Evolutionary conservation across 371 early-diverging fungal species (phyloP).

Genomic region (Mortierella sp.): DNA sequence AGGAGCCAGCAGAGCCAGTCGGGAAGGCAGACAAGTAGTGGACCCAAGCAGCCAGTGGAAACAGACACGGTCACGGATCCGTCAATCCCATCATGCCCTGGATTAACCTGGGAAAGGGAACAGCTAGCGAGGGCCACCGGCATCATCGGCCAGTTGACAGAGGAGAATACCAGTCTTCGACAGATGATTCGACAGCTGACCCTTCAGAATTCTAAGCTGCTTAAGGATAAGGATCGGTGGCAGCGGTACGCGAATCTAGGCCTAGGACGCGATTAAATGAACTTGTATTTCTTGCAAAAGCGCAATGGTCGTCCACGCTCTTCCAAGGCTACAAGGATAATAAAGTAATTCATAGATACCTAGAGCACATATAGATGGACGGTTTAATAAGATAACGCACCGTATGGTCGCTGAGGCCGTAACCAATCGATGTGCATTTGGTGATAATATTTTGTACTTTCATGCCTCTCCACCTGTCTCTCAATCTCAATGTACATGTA

Average conservation of each 20-base stretch:
- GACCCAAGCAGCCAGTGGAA: background rate
- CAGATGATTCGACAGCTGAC: conserved; percentile 49
- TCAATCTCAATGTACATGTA: too few species aligned
- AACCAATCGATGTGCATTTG: too few species aligned
- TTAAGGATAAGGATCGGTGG: conserved; percentile 41
- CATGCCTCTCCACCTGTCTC: too few species aligned
- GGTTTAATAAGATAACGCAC: too few species aligned
- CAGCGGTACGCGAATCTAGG: conserved; percentile 46
- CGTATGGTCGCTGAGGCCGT: too few species aligned
- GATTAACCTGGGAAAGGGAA: conserved; percentile 52
- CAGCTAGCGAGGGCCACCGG: conserved; percentile 48
- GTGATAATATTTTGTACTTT: too few species aligned
- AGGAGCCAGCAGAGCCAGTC: background rate
- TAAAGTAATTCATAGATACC: too few species aligned
- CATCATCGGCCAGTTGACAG: conserved; percentile 56
- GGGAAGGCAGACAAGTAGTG: too few species aligned
- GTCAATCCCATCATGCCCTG: conserved; percentile 29
- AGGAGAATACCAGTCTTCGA: conserved; percentile 54
- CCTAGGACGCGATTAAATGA: conserved; percentile 19
- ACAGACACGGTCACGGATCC: conserved; percentile 1
- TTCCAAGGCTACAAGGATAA: too few species aligned
- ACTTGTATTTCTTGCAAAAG: too few species aligned
- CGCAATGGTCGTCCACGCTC: too few species aligned
- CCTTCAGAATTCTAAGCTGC: conserved; percentile 33
- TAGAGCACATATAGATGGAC: too few species aligned